These are phyloP conservation scores for Hansenula sp. DNA, from an alignment of 1,139 yeast genomes.

Conservation along the genomic window DNA sequence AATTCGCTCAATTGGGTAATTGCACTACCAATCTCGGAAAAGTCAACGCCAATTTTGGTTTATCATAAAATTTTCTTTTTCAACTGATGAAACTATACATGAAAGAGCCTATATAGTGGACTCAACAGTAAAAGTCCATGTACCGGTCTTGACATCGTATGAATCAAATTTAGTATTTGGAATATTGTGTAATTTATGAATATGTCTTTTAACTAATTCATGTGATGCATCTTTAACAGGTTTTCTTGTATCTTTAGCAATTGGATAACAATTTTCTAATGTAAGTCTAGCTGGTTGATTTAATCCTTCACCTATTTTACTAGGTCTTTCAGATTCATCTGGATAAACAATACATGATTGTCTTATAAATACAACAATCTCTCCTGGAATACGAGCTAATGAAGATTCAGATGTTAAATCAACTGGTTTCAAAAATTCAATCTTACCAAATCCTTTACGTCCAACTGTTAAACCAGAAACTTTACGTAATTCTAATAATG, in stretches of 20 bases:
- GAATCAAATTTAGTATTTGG: slow-evolving; percentile 61
- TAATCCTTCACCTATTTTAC: slow-evolving; percentile 68
- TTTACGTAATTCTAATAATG: slow-evolving; percentile 58
- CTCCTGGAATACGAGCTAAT: slow-evolving; percentile 61
- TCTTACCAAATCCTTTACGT: slow-evolving; percentile 69
- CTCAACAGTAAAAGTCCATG: slow-evolving; percentile 68
- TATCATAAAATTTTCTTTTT: too few relatives aligned
- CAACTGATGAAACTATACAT: background rate
- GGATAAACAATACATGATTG: slow-evolving; percentile 74
- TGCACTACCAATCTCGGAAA: background rate
- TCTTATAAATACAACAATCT: slow-evolving; percentile 54
- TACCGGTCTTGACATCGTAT: slow-evolving; percentile 77
- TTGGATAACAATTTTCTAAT: slow-evolving; percentile 75
- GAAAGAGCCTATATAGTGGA: slow-evolving; percentile 6
- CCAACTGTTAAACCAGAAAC: slow-evolving; percentile 76
- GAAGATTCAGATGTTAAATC: slow-evolving; percentile 67
- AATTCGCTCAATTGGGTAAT: background rate
- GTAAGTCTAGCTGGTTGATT: slow-evolving; percentile 73
- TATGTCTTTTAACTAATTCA: slow-evolving; percentile 64
- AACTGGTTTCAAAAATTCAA: slow-evolving; percentile 76
- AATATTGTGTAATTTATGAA: slow-evolving; percentile 58
- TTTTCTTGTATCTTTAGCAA: slow-evolving; percentile 64
- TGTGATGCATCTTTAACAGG: slow-evolving; percentile 78
- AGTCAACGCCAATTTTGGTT: too few relatives aligned
- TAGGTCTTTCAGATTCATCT: slow-evolving; percentile 54